Percentiles rank a stretch among this genome's conserved stretches.
These are phyloP conservation scores for Globisporangium solare DNA, from an alignment of 352 stramenopile species.

Conservation along the genomic window DNA sequence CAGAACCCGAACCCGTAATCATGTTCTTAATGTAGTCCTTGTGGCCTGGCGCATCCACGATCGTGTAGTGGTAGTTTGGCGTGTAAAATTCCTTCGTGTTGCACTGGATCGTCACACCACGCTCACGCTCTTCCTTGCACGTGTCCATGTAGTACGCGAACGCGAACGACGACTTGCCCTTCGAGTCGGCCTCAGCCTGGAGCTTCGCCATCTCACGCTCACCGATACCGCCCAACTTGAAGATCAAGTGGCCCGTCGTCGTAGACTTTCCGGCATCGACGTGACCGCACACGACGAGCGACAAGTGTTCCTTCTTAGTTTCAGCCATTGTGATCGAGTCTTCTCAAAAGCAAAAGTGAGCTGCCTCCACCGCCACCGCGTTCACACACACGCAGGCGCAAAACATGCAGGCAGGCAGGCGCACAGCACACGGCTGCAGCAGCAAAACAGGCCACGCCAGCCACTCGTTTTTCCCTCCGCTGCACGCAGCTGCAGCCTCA, in stretches of 20 bases:
- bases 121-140: conserved; percentile 97
- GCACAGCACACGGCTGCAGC: no score
- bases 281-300: conserved; percentile 95
- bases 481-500: background rate
- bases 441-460: background rate
- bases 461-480: background rate
- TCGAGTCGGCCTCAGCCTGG: conserved; percentile 96
- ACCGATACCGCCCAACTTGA: conserved; percentile 99
- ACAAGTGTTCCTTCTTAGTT: conserved; percentile 87
- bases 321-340: conserved; percentile 12
- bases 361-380: background rate
- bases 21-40: conserved; percentile 99
- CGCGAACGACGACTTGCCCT: conserved; percentile 98
- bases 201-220: conserved; percentile 99
- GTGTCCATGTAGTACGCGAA: conserved; percentile 99
- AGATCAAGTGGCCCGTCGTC: conserved; percentile 99
- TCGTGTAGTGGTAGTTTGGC: conserved; percentile 95
- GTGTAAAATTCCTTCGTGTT: conserved; percentile 98
- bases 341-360: conserved; percentile 11
- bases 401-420: no score
- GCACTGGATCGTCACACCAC: conserved; percentile 98
- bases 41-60: conserved; percentile 98
- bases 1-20: conserved; percentile 98
- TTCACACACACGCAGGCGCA: no score
- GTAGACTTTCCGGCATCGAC: conserved; percentile 99